Conservation (phyloP, 768 basidiomycete species). For the Boletus barrowsii region DNA sequence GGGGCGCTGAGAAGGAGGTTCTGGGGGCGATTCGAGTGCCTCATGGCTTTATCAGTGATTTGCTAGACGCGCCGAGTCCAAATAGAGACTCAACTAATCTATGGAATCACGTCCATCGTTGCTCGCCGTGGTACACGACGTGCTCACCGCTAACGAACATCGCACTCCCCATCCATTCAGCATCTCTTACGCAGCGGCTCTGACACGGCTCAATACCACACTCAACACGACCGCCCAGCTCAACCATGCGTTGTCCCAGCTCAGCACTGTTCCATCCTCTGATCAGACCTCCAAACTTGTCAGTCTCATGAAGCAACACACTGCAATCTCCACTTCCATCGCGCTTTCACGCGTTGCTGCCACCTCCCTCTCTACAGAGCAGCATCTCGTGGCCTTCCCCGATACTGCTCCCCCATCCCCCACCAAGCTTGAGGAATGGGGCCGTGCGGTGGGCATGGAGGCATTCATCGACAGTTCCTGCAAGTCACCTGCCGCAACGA, state of each 20-base stretch:
- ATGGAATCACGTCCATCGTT: constrained; percentile 20
- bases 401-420: constrained; percentile 29
- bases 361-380: constrained; percentile 19
- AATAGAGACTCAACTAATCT: background rate
- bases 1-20: too few species aligned
- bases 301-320: constrained; percentile 64
- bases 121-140: constrained; percentile 27
- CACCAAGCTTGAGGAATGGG: constrained; percentile 55
- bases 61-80: too few species aligned
- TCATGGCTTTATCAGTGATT: too few species aligned
- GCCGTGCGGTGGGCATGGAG: constrained; percentile 66
- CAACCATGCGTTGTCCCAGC: constrained; percentile 47
- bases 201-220: constrained; percentile 45
- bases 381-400: constrained; percentile 23
- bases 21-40: background rate
- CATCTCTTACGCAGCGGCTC: constrained; percentile 13
- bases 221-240: constrained; percentile 52
- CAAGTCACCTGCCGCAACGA: constrained; percentile 40
- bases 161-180: constrained; percentile 26
- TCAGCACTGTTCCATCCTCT: constrained; percentile 44
- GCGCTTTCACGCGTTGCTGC: constrained; percentile 21
- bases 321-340: constrained; percentile 37
- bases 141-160: constrained; percentile 18
- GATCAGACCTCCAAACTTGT: constrained; percentile 65
- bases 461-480: constrained; percentile 63